Base-by-base conservation (phyloP, 306 rosid genomes). In the Carpinus viminea region DNA sequence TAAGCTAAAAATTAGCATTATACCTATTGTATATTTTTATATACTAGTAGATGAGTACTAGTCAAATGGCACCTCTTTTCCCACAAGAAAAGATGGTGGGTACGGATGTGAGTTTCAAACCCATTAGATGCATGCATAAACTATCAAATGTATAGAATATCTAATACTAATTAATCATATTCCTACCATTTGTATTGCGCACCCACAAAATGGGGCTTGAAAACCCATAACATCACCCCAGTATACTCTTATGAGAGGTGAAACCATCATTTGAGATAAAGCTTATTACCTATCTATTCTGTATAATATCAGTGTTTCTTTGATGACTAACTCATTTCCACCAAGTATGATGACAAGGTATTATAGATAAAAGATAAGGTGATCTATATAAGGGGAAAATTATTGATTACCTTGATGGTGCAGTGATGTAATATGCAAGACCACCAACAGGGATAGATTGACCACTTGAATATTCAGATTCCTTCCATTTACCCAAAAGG, bases 401-500 rank as follows among this genome's bases (percentile, higher is more conserved):
- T 24, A 61, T 81, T 57, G 70, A 74, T 71, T 80, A 92, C 98
- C 98, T 92, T 52, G 97, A 90, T 6, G 98, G 97, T 12, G 97
- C 94, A 15, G 98, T 94, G 79, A 94, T 90, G 54, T 94, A 94
- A 88, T 94, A 94, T 34, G 98, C 98, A 74, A 93, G 83, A 75
- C 98, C 98, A 77, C 98, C 97, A 0, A 93, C 96, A 36, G 98
- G 98, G 76, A 92, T 46, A 20, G 89, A 90, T 7, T 93, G 98
- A 69, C 97, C 97, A 65, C 96, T 89, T 59, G 95, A 91, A 84
- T 93, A 92, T 81, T 93, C 98, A 56, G 98, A 90, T 15, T 93
- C 97, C 92, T 91, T 93, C 98, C 98, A 93, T 75, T 85, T 92
- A 24, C 97, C 98, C 91, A 94, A 88, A 46, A 94, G 90, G 82